Evolutionary conservation across 768 basidiomycete species (phyloP).

Genomic region (Pleurotus ostreatus): DNA sequence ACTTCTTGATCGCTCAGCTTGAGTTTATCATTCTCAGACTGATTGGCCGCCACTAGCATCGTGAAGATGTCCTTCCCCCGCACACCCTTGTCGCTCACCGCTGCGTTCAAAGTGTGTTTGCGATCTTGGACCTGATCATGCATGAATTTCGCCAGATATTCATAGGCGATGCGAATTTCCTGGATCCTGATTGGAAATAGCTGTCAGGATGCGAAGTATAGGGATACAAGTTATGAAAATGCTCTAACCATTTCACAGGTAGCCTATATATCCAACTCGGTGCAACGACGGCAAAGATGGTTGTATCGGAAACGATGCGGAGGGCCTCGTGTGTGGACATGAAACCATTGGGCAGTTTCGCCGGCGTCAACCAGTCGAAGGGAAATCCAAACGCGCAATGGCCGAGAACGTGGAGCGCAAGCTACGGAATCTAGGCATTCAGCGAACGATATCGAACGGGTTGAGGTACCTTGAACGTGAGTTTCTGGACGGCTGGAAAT

Average conservation of each 20-base stretch:
- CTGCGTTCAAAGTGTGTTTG: constrained; percentile 21
- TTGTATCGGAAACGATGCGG: constrained; percentile 26
- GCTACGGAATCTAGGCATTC: constrained; percentile 16
- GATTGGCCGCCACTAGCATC: constrained; percentile 41
- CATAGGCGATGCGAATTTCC: constrained; percentile 19
- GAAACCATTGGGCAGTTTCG: constrained; percentile 28
- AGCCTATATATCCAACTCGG: constrained; percentile 36
- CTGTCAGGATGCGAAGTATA: too few species aligned
- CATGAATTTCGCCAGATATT: constrained; percentile 33
- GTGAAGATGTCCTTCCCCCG: constrained; percentile 32
- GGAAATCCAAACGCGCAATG: constrained; percentile 45
- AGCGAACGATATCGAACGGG: too few species aligned
- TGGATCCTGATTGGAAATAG: constrained; percentile 16
- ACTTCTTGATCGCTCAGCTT: constrained; percentile 37
- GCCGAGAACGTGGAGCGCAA: constrained; percentile 40
- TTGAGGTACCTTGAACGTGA: constrained; percentile 30
- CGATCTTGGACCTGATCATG: constrained; percentile 28
- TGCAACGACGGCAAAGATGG: constrained; percentile 19
- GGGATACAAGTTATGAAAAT: too few species aligned
- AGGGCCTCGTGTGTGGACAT: constrained; percentile 36
- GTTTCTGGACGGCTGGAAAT: constrained; percentile 25
- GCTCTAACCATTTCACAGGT: constrained; percentile 21
- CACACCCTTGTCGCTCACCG: neutral
- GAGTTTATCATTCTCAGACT: constrained; percentile 35
- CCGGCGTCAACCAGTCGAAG: constrained; percentile 36